A percentile compares a stretch with the other conserved stretches of the same genome.
Evolutionary conservation across 306 rosid genomes (phyloP).

Genomic region (Sindora glabra): DNA sequence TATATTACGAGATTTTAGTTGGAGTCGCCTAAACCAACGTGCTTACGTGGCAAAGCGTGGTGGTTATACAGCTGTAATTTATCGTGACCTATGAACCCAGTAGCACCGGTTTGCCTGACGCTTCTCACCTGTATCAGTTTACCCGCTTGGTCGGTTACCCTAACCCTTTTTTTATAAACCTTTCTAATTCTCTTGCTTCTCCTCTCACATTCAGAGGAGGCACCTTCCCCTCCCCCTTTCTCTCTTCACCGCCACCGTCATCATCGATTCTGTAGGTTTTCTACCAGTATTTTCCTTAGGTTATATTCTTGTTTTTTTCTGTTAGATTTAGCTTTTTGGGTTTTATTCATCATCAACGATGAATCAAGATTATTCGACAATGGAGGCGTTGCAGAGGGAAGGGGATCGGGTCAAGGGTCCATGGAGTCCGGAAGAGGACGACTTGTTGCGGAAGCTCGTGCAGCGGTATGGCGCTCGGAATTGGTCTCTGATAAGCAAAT

Average conservation of each 20-base stretch:
- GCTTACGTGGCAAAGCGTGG: conserved; percentile 35
- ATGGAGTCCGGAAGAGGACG: conserved; percentile 57
- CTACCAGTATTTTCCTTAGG: not conserved
- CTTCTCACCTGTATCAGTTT: conserved; percentile 24
- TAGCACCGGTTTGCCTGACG: conserved; percentile 26
- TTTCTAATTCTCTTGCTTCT: not conserved
- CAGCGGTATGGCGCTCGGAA: conserved; percentile 37
- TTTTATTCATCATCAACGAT: not conserved
- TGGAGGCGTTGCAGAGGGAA: conserved; percentile 16
- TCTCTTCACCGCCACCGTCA: not conserved
- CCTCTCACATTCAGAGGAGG: not conserved
- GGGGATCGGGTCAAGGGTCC: conserved; percentile 46
- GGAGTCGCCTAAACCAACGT: conserved; percentile 11
- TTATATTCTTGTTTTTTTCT: not conserved
- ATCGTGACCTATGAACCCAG: conserved; percentile 19
- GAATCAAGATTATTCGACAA: not conserved
- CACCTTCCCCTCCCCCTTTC: too few species aligned
- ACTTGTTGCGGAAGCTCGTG: conserved; percentile 27
- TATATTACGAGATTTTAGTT: conserved; percentile 19
- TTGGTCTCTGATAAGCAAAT: conserved; percentile 39
- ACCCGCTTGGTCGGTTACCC: conserved; percentile 43
- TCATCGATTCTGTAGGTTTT: not conserved
- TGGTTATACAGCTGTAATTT: conserved; percentile 24
- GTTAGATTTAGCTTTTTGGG: not conserved
- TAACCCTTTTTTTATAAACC: conserved; percentile 31